Evolutionary conservation across 257 asterid species (phyloP).

Genomic region (Capsicum rhomboideum): DNA sequence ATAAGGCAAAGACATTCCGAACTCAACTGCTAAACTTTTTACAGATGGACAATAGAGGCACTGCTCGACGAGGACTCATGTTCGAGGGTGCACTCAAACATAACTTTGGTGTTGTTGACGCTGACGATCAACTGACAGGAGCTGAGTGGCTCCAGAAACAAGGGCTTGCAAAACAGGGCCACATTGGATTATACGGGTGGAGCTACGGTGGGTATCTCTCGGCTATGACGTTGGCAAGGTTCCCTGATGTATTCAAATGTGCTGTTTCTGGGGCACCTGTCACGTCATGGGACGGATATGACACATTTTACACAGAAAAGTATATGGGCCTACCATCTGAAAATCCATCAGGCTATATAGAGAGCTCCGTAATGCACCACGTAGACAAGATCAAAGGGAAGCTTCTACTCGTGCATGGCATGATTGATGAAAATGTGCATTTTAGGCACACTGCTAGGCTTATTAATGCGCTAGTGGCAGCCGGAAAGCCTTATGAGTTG

Average conservation of each 20-base stretch:
- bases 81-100: constrained; percentile 77
- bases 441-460: constrained; percentile 94
- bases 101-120: constrained; percentile 67
- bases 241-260: constrained; percentile 58
- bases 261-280: constrained; percentile 97
- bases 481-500: constrained; percentile 60
- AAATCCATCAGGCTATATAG: constrained; percentile 34
- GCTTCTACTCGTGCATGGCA: constrained; percentile 80
- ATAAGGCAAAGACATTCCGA: neutral
- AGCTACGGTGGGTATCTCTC: constrained; percentile 96
- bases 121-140: constrained; percentile 77
- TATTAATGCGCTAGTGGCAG: constrained; percentile 64
- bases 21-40: neutral
- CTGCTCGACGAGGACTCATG: constrained; percentile 81
- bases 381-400: constrained; percentile 53
- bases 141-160: constrained; percentile 75
- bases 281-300: constrained; percentile 93
- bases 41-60: constrained; percentile 98
- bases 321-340: constrained; percentile 83
- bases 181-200: constrained; percentile 88
- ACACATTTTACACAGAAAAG: constrained; percentile 78
- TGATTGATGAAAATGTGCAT: constrained; percentile 95
- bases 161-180: constrained; percentile 54
- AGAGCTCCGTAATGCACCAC: constrained; percentile 68
- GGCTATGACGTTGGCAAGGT: constrained; percentile 59